Evolutionary conservation across 1,139 yeast genomes (phyloP), one percentile per base, ranked within the genome.

Genomic region (Nakaseomyces glabratus): DNA sequence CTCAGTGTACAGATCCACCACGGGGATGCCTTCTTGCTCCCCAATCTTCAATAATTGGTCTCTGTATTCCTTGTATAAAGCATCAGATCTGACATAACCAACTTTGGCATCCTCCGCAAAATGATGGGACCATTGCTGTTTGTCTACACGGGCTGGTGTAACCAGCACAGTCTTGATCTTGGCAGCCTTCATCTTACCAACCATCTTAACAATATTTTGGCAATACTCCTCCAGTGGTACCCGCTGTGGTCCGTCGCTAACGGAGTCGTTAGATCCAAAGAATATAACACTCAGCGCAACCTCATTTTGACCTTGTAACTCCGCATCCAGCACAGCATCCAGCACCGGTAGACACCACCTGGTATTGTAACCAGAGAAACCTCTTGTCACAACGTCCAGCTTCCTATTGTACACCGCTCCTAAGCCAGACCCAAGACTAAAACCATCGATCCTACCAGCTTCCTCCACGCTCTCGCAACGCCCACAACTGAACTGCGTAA

Each of bases 251-350:
- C 65, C 66, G 3, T 57, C 60, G 3, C 62, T 46, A 4, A 62
- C 63, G 0, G 84, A 75, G 52, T 84, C 95, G 49, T 84, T 84
- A 8, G 93, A 69, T 1, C 95, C 95, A 47, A 81, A 73, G 55
- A 78, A 82, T 3, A 84, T 59, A 0, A 76, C 69, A 42, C 71
- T 66, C 20, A 79, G 45, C 21, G 21, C 21, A 19, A 19, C 21
- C 20, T 15, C 13, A n/a, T 5, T 3, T 4, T 20, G 19, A n/a
- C n/a, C n/a, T 35, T 56, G 55, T 2, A 48, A 43, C 38, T 72
- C 80, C 1, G 58, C 51, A 12, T 60, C 54, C 22, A 77, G 52
- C 13, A 77, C 57, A 34, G 63, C 56, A 1, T 74, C 75, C 12
- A 75, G 57, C 10, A 77, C 51, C 13, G 48, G 44, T 25, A 60